Percentiles rank a stretch among this genome's conserved stretches.
These are phyloP conservation scores for Kregervanrija delftensis DNA, from an alignment of 805 yeast species.

Conservation along the genomic window DNA sequence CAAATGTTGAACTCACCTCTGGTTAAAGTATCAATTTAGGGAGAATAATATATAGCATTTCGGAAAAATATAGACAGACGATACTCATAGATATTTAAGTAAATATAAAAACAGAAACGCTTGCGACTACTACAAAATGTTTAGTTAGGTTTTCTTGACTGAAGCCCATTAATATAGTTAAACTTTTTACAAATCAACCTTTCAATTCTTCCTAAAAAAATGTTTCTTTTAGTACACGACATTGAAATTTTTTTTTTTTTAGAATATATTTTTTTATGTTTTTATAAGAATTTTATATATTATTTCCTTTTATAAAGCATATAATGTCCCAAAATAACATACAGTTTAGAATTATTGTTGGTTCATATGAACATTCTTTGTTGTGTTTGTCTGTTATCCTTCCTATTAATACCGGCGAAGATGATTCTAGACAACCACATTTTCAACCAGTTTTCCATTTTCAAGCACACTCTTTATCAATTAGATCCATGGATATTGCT, in stretches of 20 bases:
- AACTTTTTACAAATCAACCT: too few species aligned
- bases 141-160: too few species aligned
- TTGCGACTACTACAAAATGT: too few species aligned
- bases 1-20: too few species aligned
- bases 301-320: neutral
- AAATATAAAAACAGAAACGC: too few species aligned
- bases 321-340: slow-evolving; percentile 8
- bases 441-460: slow-evolving; percentile 95
- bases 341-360: slow-evolving; percentile 78
- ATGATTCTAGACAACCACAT: slow-evolving; percentile 40
- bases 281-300: neutral
- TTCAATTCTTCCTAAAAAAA: too few species aligned
- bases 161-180: too few species aligned
- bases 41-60: too few species aligned
- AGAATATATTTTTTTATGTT: neutral
- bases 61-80: too few species aligned
- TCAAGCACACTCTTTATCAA: slow-evolving; percentile 87
- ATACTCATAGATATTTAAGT: too few species aligned
- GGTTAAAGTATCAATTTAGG: too few species aligned
- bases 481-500: slow-evolving; percentile 76
- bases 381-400: slow-evolving; percentile 75
- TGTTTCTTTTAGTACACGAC: too few species aligned
- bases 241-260: neutral
- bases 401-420: slow-evolving; percentile 24
- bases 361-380: slow-evolving; percentile 92